Evolutionary conservation across 331 rosid species (phyloP), one percentile per base, ranked within the genome.

Genomic region (Dryas integrifolia): DNA sequence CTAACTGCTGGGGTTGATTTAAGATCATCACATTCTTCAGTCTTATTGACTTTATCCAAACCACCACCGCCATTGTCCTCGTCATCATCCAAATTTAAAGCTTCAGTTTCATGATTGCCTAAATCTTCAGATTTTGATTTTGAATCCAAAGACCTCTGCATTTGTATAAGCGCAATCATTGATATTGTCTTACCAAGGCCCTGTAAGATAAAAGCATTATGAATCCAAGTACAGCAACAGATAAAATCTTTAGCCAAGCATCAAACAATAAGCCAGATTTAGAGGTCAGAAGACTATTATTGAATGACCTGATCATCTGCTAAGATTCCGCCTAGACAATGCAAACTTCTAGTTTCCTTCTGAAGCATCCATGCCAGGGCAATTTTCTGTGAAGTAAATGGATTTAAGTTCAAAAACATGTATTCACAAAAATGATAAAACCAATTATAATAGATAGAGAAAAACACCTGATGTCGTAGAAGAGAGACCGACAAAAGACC

Each of bases 161-260:
- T 85, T 81, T 81, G 98, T 77, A 95, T 88, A 77, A 95, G 98
- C 40, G 99, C 83, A 76, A 92, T 95, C 90, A 87, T 95, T 1
- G 99, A 95, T 73, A 95, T 67, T 44, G 99, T 95, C 89, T 95
- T 95, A 44, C 99, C 99, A 87, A 95, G 99, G 57, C 99, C 99
- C 99, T 95, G 88, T 78, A 61, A 82, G 77, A 84, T 63, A 79
- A 78, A 66, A 41, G 49, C 26, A 66, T 45, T 38, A 64, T 63
- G 75, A 63, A 69, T 72, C 74, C 55, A 76, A 74, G 57, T 70
- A 58, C 64, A 5, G 56, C 60, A 3, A 16, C 35, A 61, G 4
- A 47, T 79, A 15, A 44, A 60, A 47, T 67, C 69, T 24, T 21
- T 38, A 72, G 60, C 49, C 68, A 62, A 75, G 64, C 51, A 24